phyloP scores from a whole-genome alignment of 139 green algal species.

The Tetradesmus obliquus region DNA sequence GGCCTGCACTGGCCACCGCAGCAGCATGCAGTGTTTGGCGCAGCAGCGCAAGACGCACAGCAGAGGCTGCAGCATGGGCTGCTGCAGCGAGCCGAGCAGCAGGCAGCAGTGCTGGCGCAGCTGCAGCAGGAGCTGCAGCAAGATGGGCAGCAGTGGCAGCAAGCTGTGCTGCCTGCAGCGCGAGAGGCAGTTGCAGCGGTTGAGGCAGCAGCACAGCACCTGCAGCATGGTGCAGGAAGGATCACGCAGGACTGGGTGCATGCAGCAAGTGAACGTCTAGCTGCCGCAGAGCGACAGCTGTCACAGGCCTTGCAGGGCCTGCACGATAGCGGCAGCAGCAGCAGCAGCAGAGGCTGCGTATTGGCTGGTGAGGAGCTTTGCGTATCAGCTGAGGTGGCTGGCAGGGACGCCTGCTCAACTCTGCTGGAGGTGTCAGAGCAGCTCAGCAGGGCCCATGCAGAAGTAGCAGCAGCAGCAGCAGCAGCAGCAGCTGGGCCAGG shows the following conservation, averaged over 20 bases:
- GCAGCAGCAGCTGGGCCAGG: background rate
- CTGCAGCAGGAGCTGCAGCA: slow-evolving; percentile 28
- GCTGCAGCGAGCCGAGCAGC: background rate
- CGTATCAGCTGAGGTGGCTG: background rate
- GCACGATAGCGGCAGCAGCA: background rate
- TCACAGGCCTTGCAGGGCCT: background rate
- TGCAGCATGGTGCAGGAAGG: background rate
- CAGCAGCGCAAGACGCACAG: background rate
- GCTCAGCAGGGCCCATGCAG: background rate
- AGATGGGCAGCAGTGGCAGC: background rate
- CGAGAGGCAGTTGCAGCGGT: background rate
- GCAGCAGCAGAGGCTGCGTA: background rate
- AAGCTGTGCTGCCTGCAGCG: background rate
- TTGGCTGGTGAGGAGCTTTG: background rate
- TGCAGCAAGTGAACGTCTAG: background rate
- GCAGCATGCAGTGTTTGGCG: background rate
- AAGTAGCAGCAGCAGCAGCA: slow-evolving; percentile 22
- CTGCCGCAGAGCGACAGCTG: background rate
- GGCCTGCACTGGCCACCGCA: background rate
- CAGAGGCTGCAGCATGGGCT: background rate
- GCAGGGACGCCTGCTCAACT: background rate
- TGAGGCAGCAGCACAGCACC: background rate
- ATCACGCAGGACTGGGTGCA: background rate
- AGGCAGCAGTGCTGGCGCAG: background rate
- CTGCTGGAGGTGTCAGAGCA: slow-evolving; percentile 6